phyloP scores from a whole-genome alignment of 176 grass and related monocot species.

The Stipa capillata region DNA sequence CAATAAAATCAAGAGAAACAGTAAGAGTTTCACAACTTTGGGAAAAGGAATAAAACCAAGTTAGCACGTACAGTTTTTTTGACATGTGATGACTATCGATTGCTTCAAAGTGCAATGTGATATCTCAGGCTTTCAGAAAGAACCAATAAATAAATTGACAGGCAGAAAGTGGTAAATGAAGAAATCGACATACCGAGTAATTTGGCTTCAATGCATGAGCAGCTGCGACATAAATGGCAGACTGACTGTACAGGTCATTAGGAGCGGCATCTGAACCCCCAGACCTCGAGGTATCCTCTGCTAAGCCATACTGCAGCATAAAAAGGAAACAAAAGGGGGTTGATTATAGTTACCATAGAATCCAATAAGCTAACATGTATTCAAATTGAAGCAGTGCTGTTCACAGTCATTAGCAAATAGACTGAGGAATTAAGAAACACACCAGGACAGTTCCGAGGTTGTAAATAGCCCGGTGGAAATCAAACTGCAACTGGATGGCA shows the following conservation, averaged over 20 bases:
- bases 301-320: slow-evolving; percentile 70
- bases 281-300: slow-evolving; percentile 68
- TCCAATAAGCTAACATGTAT: background rate
- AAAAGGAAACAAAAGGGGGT: background rate
- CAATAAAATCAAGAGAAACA: background rate
- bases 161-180: background rate
- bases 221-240: slow-evolving; percentile 80
- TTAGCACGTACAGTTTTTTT: background rate
- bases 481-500: slow-evolving; percentile 76
- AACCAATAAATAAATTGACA: background rate
- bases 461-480: slow-evolving; percentile 90
- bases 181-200: slow-evolving; percentile 50
- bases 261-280: slow-evolving; percentile 48
- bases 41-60: background rate
- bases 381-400: background rate
- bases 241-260: slow-evolving; percentile 73
- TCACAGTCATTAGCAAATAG: background rate
- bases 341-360: background rate
- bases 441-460: slow-evolving; percentile 81
- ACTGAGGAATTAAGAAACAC: background rate
- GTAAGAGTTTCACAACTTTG: background rate
- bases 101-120: background rate
- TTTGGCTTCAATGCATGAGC: slow-evolving; percentile 79
- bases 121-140: background rate
- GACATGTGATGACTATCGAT: background rate